Base-by-base conservation (phyloP, 2,329 filamentous ascomycete genomes). In the Exophiala sp. region DNA sequence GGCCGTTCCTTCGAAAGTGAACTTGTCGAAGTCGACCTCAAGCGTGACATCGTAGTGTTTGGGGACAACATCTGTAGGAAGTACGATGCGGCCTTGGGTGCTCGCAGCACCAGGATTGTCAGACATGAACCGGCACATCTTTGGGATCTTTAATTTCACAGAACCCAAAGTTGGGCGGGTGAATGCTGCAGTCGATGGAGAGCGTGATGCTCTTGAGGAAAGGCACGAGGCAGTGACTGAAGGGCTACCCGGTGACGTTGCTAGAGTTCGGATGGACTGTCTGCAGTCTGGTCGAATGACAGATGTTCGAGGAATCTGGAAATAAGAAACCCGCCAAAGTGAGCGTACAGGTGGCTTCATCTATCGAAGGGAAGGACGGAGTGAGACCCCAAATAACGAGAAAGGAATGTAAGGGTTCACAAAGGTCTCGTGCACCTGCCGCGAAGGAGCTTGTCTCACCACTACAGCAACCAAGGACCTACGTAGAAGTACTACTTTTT, bases 21-120 rank as follows among this genome's bases (percentile, higher is more conserved):
- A 90, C 61, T 87, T 91, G 65, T 88, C 81, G 64, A 97, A 88
- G 75, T 96, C 84, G 50, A 92, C 91, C 75, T 97, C 94, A 59
- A 97, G 79, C 1, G 89, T 94, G 64, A 97, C 75, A 71, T 95
- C 84, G 74, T 97, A 97, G 75, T 97, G 91, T 36, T 80, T 75
- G n/a, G 92, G 91, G 71, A 92, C 87, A 66, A 96, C 90, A 68
- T 96, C 95, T 73, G 86, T 85, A 48, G 92, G 94, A 65, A 97
- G 80, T 62, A 97, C 86, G 77, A 95, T 88, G 65, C 92, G 86
- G 40, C 59, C 59, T 47, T 58, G 55, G 33, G 61, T 57, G 20
- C 38, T 63, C 42, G 51, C 52, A 9, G 50, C 51, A 39, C 62
- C 62, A 12, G 62, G 51, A 20, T 55, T 55, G 52, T 63, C 61